Percentiles rank a stretch among this genome's conserved stretches.
phyloP scores from a whole-genome alignment of 495 filamentous ascomycete genomes.

The Penicillium waksmanii region DNA sequence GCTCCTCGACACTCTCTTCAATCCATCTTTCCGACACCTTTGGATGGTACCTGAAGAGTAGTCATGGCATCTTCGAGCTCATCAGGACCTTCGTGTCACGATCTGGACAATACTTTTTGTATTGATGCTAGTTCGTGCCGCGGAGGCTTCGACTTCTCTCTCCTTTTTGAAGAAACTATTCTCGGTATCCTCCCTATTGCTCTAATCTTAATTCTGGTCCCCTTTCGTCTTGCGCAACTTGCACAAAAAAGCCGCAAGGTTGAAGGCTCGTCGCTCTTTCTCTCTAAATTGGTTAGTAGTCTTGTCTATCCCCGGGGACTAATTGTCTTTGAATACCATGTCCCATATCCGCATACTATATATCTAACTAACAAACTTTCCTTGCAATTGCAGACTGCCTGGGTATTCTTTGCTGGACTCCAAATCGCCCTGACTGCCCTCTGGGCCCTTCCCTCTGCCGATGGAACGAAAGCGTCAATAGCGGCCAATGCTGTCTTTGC shows the following conservation, averaged over 20 bases:
- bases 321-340: background rate
- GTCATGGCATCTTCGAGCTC: slow-evolving; percentile 34
- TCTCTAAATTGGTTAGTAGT: slow-evolving; percentile 48
- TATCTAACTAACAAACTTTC: background rate
- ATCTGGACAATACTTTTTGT: slow-evolving; percentile 48
- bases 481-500: slow-evolving; percentile 50
- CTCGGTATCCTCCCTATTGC: slow-evolving; percentile 53
- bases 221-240: slow-evolving; percentile 51
- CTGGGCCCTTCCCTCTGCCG: slow-evolving; percentile 45
- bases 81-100: slow-evolving; percentile 32
- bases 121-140: slow-evolving; percentile 48
- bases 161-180: slow-evolving; percentile 61
- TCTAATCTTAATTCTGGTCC: slow-evolving; percentile 51
- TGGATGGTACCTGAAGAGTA: slow-evolving; percentile 31
- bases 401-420: slow-evolving; percentile 42
- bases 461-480: slow-evolving; percentile 46
- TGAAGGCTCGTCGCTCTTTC: slow-evolving; percentile 37
- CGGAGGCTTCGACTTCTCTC: slow-evolving; percentile 63
- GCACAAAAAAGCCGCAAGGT: slow-evolving; percentile 51
- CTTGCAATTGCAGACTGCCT: slow-evolving; percentile 35
- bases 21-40: slow-evolving; percentile 15
- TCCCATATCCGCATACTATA: background rate
- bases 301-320: background rate
- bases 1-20: slow-evolving; percentile 14
- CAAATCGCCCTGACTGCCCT: slow-evolving; percentile 53